Evolutionary conservation across 768 basidiomycete genomes (phyloP).

Genomic region (Lactarius akahatsu): DNA sequence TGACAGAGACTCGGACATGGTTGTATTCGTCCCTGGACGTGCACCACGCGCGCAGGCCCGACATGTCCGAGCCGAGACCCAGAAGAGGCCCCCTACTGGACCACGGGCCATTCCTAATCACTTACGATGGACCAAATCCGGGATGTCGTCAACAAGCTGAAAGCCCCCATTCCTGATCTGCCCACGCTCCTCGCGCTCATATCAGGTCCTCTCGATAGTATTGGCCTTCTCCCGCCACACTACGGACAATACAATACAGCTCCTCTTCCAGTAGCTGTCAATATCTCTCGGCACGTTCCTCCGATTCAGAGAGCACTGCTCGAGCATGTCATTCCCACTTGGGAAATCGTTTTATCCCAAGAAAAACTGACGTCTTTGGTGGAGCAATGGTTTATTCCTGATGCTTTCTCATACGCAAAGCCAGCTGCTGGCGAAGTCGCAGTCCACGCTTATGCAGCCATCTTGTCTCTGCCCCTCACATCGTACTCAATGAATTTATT

Average conservation of each 20-base stretch:
- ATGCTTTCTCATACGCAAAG: conserved; percentile 52
- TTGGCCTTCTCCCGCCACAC: conserved; percentile 59
- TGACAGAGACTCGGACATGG: conserved; percentile 28
- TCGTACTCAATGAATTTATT: conserved; percentile 54
- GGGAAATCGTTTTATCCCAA: conserved; percentile 58
- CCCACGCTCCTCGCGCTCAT: conserved; percentile 56
- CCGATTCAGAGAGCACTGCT: conserved; percentile 65
- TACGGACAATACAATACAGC: conserved; percentile 47
- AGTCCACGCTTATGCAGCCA: conserved; percentile 60
- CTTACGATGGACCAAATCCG: conserved; percentile 30
- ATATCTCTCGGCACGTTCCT: conserved; percentile 43
- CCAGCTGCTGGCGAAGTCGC: conserved; percentile 53
- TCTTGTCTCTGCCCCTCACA: conserved; percentile 52
- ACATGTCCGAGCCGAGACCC: too few relatives aligned
- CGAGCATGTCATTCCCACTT: conserved; percentile 64
- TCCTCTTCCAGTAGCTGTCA: conserved; percentile 39
- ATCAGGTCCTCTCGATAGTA: conserved; percentile 53
- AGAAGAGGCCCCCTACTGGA: too few relatives aligned
- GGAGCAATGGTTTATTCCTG: conserved; percentile 75
- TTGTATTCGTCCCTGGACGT: conserved; percentile 2
- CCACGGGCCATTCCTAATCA: too few relatives aligned
- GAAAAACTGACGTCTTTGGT: conserved; percentile 46
- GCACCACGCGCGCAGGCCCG: too few relatives aligned
- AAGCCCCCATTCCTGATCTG: conserved; percentile 45
- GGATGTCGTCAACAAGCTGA: conserved; percentile 33